A percentile compares a stretch with the other conserved stretches of the same genome.
These are phyloP conservation scores for Prillingera fragicola DNA, from an alignment of 1,284 basidiomycete species.

Conservation along the genomic window DNA sequence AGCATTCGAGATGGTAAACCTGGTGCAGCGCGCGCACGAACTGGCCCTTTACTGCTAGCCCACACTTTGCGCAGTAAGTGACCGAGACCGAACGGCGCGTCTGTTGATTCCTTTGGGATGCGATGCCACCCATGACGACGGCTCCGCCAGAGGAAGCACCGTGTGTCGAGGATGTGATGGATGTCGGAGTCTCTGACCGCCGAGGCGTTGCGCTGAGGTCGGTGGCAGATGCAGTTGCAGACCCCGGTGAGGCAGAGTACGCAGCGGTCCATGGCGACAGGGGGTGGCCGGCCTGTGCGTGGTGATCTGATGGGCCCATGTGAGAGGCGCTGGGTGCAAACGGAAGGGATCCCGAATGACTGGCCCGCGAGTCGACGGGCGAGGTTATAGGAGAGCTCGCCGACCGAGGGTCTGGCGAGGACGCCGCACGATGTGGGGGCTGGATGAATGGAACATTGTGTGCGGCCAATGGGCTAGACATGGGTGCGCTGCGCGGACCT, in stretches of 20 bases:
- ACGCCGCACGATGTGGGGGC: conserved; percentile 32
- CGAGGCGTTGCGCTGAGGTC: conserved; percentile 6
- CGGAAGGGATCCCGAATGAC: neutral
- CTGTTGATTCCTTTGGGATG: neutral
- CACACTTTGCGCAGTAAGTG: conserved; percentile 45
- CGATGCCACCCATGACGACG: neutral
- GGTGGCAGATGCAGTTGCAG: too few species aligned
- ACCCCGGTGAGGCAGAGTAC: too few species aligned
- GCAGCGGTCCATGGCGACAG: too few species aligned
- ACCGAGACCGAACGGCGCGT: conserved; percentile 17
- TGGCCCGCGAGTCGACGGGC: conserved; percentile 18
- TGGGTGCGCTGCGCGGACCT: conserved; percentile 28
- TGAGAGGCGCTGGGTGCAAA: neutral
- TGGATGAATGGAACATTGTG: conserved; percentile 4
- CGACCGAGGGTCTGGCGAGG: conserved; percentile 35
- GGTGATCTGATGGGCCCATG: conserved; percentile 3
- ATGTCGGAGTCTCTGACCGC: conserved; percentile 15
- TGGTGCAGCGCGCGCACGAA: conserved; percentile 93
- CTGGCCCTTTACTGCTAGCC: conserved; percentile 59
- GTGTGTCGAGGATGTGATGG: conserved; percentile 7
- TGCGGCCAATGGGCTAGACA: conserved; percentile 7
- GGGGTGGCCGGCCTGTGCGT: neutral
- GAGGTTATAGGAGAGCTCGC: conserved; percentile 22
- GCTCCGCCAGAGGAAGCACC: neutral
- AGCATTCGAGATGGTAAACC: conserved; percentile 93